Base-by-base conservation (phyloP, 768 basidiomycete genomes). In the Guyanaporus albipodus region DNA sequence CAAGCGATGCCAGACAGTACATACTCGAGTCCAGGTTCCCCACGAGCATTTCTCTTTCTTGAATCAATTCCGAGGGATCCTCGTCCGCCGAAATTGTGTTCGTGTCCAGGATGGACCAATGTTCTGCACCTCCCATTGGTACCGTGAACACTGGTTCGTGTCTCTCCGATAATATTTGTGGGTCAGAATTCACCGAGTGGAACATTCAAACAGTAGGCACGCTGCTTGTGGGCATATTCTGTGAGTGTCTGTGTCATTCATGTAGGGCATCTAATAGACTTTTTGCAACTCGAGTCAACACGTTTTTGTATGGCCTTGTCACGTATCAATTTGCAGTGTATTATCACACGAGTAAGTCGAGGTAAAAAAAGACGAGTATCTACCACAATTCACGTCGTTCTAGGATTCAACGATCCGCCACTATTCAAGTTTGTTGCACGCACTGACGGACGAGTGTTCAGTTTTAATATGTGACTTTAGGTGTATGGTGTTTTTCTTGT, bases 261-360 rank as follows among this genome's bases (percentile, higher is more conserved):
- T 28, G 27, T 6, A 28, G 7, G 27, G 7, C 11, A 11, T 28
- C 11, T 28, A 11, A 6, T 6, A 28, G 11, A 6, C 27, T 6
- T 28, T 11, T 6, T 28, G 15, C 44, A 27, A 57, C 5, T 4
- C 8, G 4, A 61, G 60, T 61, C 31, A 61, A 61, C n/a, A 61
- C 60, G 14, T 61, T 38, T 27, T 52, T 75, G 12, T 75, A 71
- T 44, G 73, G 73, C 1, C 60, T 74, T 17, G 73, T 74, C 48
- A 63, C 65, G 8, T 72, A 67, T 55, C 72, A 74, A 46, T 75
- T 74, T 49, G 61, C 69, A 7, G 53, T 62, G 5, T 75, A 75
- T 48, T 61, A 66, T 50, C 64, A 59, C 39, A 48, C 48, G 31
- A 33, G 49, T 46, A 43, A 41, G 60, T 47, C 4, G 24, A 27